A percentile compares a stretch with the other conserved stretches of the same genome.
Evolutionary conservation across 768 basidiomycete species (phyloP).

Genomic region (Suillus luteus): DNA sequence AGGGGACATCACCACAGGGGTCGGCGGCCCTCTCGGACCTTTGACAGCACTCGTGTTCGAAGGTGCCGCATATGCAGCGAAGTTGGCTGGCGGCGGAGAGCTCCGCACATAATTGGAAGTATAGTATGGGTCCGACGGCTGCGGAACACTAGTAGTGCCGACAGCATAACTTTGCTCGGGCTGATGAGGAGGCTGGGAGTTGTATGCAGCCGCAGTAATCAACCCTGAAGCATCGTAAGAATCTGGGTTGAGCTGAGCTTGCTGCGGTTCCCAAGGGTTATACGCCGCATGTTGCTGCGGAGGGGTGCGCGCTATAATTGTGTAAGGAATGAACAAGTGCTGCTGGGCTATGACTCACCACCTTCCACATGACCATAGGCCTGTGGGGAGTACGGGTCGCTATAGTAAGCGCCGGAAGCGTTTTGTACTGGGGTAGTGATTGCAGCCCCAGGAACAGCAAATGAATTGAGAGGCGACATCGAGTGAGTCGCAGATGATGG

Average conservation of each 20-base stretch:
- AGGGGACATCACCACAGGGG: conserved; percentile 26
- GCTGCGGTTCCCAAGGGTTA: conserved; percentile 23
- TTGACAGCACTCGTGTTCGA: conserved; percentile 41
- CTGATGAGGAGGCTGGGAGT: conserved; percentile 21
- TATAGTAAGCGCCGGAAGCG: conserved; percentile 23
- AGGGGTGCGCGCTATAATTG: conserved; percentile 50
- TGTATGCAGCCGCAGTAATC: conserved; percentile 19
- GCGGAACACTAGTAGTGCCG: conserved; percentile 41
- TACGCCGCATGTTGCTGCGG: conserved; percentile 50
- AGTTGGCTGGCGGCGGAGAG: conserved; percentile 44
- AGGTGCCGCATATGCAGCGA: conserved; percentile 30
- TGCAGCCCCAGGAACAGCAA: conserved; percentile 33
- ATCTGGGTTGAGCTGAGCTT: conserved; percentile 36
- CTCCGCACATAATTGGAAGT: conserved; percentile 23
- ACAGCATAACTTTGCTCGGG: conserved; percentile 55
- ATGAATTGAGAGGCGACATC: conserved; percentile 16
- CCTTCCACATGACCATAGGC: conserved; percentile 57
- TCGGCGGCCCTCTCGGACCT: conserved; percentile 43
- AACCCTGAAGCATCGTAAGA: conserved; percentile 40
- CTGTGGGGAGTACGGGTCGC: conserved; percentile 31
- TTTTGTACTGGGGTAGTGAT: conserved; percentile 23
- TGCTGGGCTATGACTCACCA: conserved; percentile 38
- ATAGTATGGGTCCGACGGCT: conserved; percentile 36
- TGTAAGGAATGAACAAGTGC: conserved; percentile 13
- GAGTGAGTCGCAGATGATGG: conserved; percentile 31